Conservation (phyloP, 352 stramenopile species). For the Globisporangium canariense region DNA sequence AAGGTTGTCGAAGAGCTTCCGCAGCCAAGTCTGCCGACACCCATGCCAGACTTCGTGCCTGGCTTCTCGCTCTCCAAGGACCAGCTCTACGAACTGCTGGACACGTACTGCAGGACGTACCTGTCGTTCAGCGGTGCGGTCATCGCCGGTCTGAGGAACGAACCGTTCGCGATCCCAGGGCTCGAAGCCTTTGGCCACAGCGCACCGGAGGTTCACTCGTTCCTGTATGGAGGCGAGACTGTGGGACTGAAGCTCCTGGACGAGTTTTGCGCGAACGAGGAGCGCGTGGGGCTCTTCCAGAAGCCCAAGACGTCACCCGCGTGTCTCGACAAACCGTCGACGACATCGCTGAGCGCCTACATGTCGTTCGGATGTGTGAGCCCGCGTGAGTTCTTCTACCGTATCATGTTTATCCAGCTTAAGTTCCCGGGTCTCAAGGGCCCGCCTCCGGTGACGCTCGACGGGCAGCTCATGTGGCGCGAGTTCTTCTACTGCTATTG, state of each 20-base stretch:
- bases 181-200: slow-evolving; percentile 42
- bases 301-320: slow-evolving; percentile 95
- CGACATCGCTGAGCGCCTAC: slow-evolving; percentile 93
- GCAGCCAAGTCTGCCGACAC: slow-evolving; percentile 45
- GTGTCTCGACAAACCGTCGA: slow-evolving; percentile 80
- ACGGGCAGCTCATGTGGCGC: slow-evolving; percentile 94
- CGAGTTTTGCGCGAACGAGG: slow-evolving; percentile 53
- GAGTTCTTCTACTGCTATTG: slow-evolving; percentile 92
- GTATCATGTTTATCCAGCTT: slow-evolving; percentile 83
- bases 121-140: slow-evolving; percentile 9
- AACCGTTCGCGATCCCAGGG: slow-evolving; percentile 37
- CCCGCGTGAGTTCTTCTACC: slow-evolving; percentile 71
- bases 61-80: slow-evolving; percentile 20
- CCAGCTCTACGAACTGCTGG: slow-evolving; percentile 28
- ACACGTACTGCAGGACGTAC: slow-evolving; percentile 25
- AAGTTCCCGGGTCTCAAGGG: slow-evolving; percentile 83
- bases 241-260: slow-evolving; percentile 45
- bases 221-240: slow-evolving; percentile 57
- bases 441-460: slow-evolving; percentile 85
- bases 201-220: slow-evolving; percentile 31
- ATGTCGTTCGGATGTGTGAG: slow-evolving; percentile 89
- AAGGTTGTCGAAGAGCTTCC: slow-evolving; percentile 51
- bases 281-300: slow-evolving; percentile 90
- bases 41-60: slow-evolving; percentile 25
- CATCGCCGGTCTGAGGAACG: slow-evolving; percentile 25